Conservation (phyloP, 1,139 yeast genomes). For the Citeromyces hawaiiensis region DNA sequence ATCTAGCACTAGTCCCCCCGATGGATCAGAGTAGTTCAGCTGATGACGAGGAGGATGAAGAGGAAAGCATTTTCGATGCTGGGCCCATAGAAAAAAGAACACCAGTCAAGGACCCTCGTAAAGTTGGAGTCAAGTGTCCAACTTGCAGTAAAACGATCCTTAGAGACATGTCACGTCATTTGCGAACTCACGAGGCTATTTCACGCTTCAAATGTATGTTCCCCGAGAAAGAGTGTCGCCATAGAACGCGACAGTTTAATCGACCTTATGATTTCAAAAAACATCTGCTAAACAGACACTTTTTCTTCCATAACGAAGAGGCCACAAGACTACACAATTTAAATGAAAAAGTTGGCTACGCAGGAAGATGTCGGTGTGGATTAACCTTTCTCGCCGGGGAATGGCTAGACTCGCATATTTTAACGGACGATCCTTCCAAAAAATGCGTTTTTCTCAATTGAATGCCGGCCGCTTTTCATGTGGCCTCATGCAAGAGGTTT, state of each 20-base stretch:
- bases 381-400: conserved; percentile 29
- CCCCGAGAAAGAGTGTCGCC: conserved; percentile 41
- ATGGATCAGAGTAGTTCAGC: not conserved
- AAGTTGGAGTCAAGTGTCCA: conserved; percentile 21
- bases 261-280: conserved; percentile 61
- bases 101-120: not conserved
- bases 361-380: conserved; percentile 52
- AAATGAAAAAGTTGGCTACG: conserved; percentile 34
- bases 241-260: conserved; percentile 51
- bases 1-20: not conserved
- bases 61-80: not conserved
- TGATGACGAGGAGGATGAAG: not conserved
- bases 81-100: not conserved
- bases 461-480: not conserved
- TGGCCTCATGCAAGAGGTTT: not conserved
- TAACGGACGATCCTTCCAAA: conserved; percentile 16
- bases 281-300: conserved; percentile 51
- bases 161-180: conserved; percentile 52
- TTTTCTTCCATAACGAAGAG: conserved; percentile 35
- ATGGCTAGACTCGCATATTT: conserved; percentile 47
- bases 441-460: not conserved
- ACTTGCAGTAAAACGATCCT: conserved; percentile 46
- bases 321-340: conserved; percentile 37
- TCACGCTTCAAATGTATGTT: conserved; percentile 48
- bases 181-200: conserved; percentile 47